Evolutionary conservation across 2,329 filamentous ascomycete genomes (phyloP), one percentile per base, ranked within the genome.

Genomic region (Paraphoma chrysanthemicola): DNA sequence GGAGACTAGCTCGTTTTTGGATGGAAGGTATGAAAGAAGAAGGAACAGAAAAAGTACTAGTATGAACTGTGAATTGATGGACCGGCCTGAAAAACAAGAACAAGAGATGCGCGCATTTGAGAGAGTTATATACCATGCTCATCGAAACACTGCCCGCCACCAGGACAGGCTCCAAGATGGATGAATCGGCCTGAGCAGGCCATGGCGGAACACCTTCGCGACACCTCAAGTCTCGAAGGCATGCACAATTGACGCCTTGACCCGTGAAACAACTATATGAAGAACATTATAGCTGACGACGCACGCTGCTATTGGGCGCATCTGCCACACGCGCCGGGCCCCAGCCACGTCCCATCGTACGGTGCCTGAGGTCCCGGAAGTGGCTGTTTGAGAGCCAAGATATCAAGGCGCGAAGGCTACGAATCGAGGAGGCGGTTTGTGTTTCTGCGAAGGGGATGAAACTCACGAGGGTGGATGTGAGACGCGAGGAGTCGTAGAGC

Each of bases 391-490:
- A 65, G 52, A 60, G 62, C 67, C 63, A 66, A 62, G 60, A 48
- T 38, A 49, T 43, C 36, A 60, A 56, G 50, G 49, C 41, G 33
- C 43, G 51, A 61, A 49, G 44, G 53, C 48, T 45, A 47, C 49
- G 53, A 45, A 28, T 48, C 49, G 17, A 57, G 53, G 67, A 56
- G 60, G 55, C 47, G 50, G 51, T 57, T 57, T 44, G 63, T 67
- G 71, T 73, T 71, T 72, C 65, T 64, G 61, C 56, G 50, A 48
- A 65, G 62, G 67, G 65, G 64, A 69, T 76, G 73, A 76, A 76
- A 76, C 74, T 58, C 47, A 62, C 57, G 36, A 59, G 53, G 54
- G 45, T 64, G 53, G 53, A 68, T 59, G 51, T 54, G 52, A 69
- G 64, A 68, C 66, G 66, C 17, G 14, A 36, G 23, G 14, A 48